phyloP scores from a whole-genome alignment of 345 rosid genomes.

The Reutealis trisperma region DNA sequence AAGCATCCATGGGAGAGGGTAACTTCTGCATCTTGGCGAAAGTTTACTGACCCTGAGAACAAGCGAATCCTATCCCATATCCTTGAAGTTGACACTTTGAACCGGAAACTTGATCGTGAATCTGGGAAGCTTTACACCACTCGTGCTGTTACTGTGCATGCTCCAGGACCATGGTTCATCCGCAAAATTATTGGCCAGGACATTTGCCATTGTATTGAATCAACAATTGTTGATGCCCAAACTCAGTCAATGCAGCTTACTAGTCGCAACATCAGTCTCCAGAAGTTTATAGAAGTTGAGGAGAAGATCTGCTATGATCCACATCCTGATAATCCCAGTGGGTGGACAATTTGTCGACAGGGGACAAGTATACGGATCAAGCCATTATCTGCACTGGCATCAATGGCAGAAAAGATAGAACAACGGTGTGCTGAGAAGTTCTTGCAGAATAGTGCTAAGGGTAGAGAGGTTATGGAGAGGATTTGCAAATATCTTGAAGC shows the following conservation, averaged over 20 bases:
- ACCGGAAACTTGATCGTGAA: slow-evolving; percentile 56
- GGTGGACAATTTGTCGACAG: slow-evolving; percentile 64
- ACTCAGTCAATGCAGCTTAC: slow-evolving; percentile 83
- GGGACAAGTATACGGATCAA: slow-evolving; percentile 87
- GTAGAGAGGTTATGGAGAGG: slow-evolving; percentile 54
- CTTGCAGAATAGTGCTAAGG: no score
- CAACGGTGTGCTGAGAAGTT: slow-evolving; percentile 38
- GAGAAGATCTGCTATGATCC: slow-evolving; percentile 85
- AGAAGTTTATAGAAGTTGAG: slow-evolving; percentile 89
- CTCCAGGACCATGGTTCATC: slow-evolving; percentile 95
- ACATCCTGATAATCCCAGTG: slow-evolving; percentile 78
- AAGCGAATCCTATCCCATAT: slow-evolving; percentile 77
- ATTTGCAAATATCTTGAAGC: slow-evolving; percentile 95
- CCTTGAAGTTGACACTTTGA: slow-evolving; percentile 86
- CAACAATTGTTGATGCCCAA: slow-evolving; percentile 82
- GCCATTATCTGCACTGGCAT: slow-evolving; percentile 86
- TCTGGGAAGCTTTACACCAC: slow-evolving; percentile 84
- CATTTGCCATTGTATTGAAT: slow-evolving; percentile 87
- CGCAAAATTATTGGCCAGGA: slow-evolving; percentile 87
- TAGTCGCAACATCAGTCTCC: slow-evolving; percentile 79
- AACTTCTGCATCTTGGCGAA: slow-evolving; percentile 97
- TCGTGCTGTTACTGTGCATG: slow-evolving; percentile 80
- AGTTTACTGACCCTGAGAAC: slow-evolving; percentile 89
- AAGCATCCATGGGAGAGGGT: slow-evolving; percentile 99
- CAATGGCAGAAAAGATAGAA: slow-evolving; percentile 97